Evolutionary conservation across 2,329 filamentous ascomycete genomes (phyloP).

Genomic region (Rutstroemia sp.): DNA sequence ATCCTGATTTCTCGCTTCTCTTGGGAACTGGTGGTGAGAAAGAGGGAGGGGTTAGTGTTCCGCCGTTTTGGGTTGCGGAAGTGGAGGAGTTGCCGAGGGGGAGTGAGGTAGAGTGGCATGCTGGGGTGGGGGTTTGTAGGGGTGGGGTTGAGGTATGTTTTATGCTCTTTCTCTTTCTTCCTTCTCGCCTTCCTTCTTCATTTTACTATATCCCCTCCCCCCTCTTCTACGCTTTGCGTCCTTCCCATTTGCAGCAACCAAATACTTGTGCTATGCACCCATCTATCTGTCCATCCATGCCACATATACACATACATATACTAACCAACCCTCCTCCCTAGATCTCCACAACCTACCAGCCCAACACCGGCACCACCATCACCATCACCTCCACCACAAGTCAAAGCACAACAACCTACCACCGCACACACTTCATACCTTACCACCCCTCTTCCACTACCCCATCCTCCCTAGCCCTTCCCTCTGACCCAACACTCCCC

Average conservation of each 20-base stretch:
- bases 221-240: too few relatives aligned
- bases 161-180: neutral
- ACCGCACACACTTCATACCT: neutral
- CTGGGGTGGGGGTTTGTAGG: conserved; percentile 47
- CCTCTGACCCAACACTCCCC: neutral
- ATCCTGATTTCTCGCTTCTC: neutral
- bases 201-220: too few relatives aligned
- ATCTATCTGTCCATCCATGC: too few relatives aligned
- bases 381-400: neutral
- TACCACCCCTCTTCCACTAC: neutral
- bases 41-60: conserved; percentile 23
- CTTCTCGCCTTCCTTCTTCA: too few relatives aligned
- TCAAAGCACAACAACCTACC: too few relatives aligned
- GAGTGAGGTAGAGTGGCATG: conserved; percentile 79
- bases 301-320: too few relatives aligned
- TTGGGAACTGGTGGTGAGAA: neutral
- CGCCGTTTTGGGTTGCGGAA: conserved; percentile 68
- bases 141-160: conserved; percentile 15
- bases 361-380: neutral
- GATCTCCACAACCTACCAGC: too few relatives aligned
- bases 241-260: too few relatives aligned
- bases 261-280: too few relatives aligned
- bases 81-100: conserved; percentile 69
- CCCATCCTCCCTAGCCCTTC: neutral
- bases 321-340: too few relatives aligned